Base-by-base conservation (phyloP, 2,329 filamentous ascomycete genomes). In the Fusarium buharicum region DNA sequence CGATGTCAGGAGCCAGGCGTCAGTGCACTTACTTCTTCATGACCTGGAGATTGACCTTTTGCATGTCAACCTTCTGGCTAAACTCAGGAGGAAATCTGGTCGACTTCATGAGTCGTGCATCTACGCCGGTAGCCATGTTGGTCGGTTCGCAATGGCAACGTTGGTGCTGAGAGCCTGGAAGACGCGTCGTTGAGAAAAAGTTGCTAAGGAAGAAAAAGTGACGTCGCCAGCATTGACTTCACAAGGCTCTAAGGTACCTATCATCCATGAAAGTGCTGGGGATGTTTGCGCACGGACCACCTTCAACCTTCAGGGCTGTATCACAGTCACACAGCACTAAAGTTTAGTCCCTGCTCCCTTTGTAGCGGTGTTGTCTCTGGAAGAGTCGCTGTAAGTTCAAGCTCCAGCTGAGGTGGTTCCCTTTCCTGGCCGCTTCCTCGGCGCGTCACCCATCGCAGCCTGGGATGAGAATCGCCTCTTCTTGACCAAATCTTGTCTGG, bases 11-110 rank as follows among this genome's bases (percentile, higher is more conserved):
- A 34, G 52, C 39, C 27, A 16, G 37, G 31, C 13, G 40, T 43
- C 17, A 34, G 55, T 30, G 33, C 59, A 78, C 88, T 73, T 74
- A 96, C 91, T 95, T 96, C 84, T 97, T 97, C 88, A 99, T 96
- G 52, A 99, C 91, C 76, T 96, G 92, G 46, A 97, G 83, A 74
- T 99, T 97, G 77, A 99, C 93, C 81, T 98, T 98, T 69, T 89
- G 87, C 86, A 96, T 97, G 81, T 99, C 93, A 65, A 99, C 95
- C 81, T 97, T 97, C 75, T 91, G 88, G 74, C 86, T 94, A 79
- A 98, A 99, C 73, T 97, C 93, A 8, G 89, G 84, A 40, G 95
- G 95, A 65, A 97, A 98, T 74, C 96, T 97, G 52, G 93, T 98
- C 76, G 89, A 89, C 83, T 90, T 91, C 53, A 97, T 81, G 71